These are phyloP conservation scores for Austropuccinia psidii DNA, from an alignment of 1,284 basidiomycete genomes.

Conservation along the genomic window DNA sequence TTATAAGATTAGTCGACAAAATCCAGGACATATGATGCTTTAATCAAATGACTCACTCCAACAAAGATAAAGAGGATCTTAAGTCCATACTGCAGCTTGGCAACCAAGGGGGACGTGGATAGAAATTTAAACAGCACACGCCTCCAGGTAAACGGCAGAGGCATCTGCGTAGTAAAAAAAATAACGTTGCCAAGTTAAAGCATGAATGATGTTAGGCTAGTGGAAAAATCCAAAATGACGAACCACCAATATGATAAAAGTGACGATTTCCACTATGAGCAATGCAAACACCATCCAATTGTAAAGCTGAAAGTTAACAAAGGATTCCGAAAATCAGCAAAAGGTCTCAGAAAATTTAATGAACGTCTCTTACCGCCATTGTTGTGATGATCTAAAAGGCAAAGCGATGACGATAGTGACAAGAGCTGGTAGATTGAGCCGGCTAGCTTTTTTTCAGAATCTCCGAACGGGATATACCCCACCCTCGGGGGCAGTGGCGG, in stretches of 20 bases:
- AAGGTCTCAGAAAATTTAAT: too few species aligned
- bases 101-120: conserved; percentile 50
- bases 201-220: neutral
- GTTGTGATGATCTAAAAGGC: too few species aligned
- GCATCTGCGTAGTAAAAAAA: conserved; percentile 48
- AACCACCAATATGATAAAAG: conserved; percentile 29
- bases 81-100: conserved; percentile 55
- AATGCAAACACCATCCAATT: conserved; percentile 36
- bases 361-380: too few species aligned
- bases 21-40: neutral
- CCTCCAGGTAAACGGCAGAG: conserved; percentile 65
- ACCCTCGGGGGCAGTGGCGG: too few species aligned
- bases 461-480: too few species aligned
- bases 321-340: too few species aligned
- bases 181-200: too few species aligned
- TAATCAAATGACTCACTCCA: neutral
- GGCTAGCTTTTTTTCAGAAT: too few species aligned
- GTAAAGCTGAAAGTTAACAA: conserved; percentile 28
- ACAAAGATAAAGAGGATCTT: conserved; percentile 90
- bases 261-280: conserved; percentile 34
- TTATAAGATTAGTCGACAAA: neutral
- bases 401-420: too few species aligned
- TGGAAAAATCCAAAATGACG: neutral
- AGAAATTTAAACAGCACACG: conserved; percentile 69
- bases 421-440: too few species aligned